Evolutionary conservation across 306 rosid species (phyloP).

Genomic region (Vigna unguiculata): DNA sequence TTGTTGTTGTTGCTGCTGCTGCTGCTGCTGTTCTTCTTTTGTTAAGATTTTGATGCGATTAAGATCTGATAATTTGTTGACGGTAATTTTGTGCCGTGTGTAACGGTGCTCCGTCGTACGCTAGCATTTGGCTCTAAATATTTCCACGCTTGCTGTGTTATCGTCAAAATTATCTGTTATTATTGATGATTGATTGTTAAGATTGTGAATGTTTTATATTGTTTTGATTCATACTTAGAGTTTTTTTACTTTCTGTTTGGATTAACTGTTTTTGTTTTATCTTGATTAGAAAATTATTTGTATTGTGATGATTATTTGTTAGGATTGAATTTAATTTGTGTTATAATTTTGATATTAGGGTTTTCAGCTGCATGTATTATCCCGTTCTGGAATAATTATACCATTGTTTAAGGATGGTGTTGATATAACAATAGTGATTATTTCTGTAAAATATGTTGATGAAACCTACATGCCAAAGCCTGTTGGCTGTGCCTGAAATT

Average conservation of each 20-base stretch:
- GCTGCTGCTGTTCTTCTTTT: neutral
- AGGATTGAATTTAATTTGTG: neutral
- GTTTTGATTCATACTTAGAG: neutral
- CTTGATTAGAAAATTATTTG: neutral
- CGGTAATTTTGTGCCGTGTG: neutral
- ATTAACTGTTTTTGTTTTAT: neutral
- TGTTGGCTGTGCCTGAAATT: neutral
- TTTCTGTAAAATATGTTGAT: neutral
- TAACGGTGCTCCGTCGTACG: neutral
- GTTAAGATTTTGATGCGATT: constrained; percentile 11
- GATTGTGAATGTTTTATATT: neutral
- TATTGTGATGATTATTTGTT: neutral
- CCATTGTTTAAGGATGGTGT: neutral
- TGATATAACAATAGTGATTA: neutral
- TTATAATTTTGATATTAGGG: neutral
- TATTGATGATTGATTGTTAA: neutral
- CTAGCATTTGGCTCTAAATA: neutral
- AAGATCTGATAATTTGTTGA: constrained; percentile 30
- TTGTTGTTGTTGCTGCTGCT: neutral
- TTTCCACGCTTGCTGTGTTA: neutral
- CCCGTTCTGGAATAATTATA: neutral
- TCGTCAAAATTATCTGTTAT: neutral
- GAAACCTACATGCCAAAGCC: neutral
- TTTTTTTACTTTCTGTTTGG: neutral
- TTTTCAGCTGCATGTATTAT: neutral